Base-by-base conservation (phyloP, 345 rosid genomes). In the Syzygium jambos region DNA sequence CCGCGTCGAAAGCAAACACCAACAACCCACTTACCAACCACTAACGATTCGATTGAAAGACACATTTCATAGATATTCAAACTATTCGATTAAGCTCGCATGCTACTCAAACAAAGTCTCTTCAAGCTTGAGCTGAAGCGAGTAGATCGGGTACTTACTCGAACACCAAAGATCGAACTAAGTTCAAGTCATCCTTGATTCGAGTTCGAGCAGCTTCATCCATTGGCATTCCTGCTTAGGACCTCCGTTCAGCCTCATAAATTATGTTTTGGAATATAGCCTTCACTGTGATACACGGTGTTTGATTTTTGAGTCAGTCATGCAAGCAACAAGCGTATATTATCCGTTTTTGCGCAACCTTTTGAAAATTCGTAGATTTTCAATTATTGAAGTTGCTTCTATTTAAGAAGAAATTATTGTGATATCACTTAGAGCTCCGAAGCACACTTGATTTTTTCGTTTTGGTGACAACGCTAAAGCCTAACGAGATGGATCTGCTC, bases 391-490 rank as follows among this genome's bases (percentile, higher is more conserved):
- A 22, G 61, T 22, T 56, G 5, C 27, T 56, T 56, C 23, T 56
- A 11, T 56, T 56, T 56, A 56, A 56, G 22, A 56, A 56, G 61
- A 56, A 55, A 56, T 21, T 56, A 21, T 56, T 56, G 61, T 4
- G 27, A 56, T 27, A 22, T 56, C 27, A 1, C 61, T 56, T 56
- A 11, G 61, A 1, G 0, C 5, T 9, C 27, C 2, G 4, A 22
- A 55, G 22, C 23, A 56, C 10, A 56, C 27, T 56, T 56, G 61
- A 56, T 56, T 56, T 55, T 55, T 27, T 22, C 5, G 27, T 56
- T 56, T 56, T 56, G 43, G 43, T 41, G 27, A 56, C 61, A 22
- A 56, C 23, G 61, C 4, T 56, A 56, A 56, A 56, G 61, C 61
- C 27, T 56, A 1, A 21, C 27, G 4, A 56, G 27, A 56, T 56